Base-by-base conservation (phyloP, 371 early-diverging fungal species). In the Circinella minor region DNA sequence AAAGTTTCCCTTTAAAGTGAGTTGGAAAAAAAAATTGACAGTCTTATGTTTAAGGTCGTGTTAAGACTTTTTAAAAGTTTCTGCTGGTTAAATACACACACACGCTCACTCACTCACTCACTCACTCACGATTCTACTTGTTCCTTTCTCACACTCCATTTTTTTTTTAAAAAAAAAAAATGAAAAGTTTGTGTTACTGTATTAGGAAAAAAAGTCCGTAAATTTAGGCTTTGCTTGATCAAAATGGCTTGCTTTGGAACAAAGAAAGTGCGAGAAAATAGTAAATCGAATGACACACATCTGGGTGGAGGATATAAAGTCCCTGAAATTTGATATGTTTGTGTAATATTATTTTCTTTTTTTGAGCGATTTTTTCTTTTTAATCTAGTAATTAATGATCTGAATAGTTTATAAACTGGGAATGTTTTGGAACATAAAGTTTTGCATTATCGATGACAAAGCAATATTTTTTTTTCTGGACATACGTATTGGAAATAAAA, bases 391-490 rank as follows among this genome's bases (percentile, higher is more conserved):
- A 27, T 27, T 1, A 27, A 2, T 27, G 27, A 27, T 27, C 27
- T 27, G 27, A 27, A 27, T 27, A 27, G 27, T 27, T 27, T 27
- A n/a, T n/a, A 27, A 27, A 27, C 27, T 55, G 55, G 1, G 55
- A 57, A 6, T 57, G 27, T 9, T 13, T 34, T 6, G 0, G 0
- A 43, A 43, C 43, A 43, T 9, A 43, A 57, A 57, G 57, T n/a
- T 4, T 7, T 34, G 27, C 27, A 63, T 63, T 63, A 20, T 18
- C 46, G 63, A 63, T 63, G 63, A 63, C 63, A 63, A 63, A 63
- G 63, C 63, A 63, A 43, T 11, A 9, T 43, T 9, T 43, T 9
- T 11, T 43, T 11, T 11, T 9, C 43, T 27, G 27, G 27, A 27
- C 27, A 27, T 27, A 27, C 27, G 2, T 27, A 27, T 27, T 27